Evolutionary conservation across 2,329 filamentous ascomycete genomes (phyloP).

Genomic region (Talaromyces verruculosus): DNA sequence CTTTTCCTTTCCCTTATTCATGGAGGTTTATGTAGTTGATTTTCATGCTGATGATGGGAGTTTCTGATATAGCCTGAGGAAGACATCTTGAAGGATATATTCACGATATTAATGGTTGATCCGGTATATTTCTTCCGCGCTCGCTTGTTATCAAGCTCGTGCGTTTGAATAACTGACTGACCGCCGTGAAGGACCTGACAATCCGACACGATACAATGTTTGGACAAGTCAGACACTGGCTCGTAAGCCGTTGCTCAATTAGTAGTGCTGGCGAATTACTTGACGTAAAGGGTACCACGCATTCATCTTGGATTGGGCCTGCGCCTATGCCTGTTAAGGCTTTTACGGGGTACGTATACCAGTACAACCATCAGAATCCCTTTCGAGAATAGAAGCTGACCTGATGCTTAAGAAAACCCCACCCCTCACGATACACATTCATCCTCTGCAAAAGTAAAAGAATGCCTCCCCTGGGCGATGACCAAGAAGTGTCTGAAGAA

Average conservation of each 20-base stretch:
- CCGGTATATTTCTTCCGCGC: not conserved
- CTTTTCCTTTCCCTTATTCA: not conserved
- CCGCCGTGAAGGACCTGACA: slow-evolving; percentile 16
- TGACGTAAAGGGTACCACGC: not conserved
- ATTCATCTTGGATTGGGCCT: slow-evolving; percentile 21
- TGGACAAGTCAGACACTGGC: slow-evolving; percentile 23
- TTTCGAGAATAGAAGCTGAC: no score
- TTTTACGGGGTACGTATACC: slow-evolving; percentile 19
- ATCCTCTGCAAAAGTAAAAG: slow-evolving; percentile 17
- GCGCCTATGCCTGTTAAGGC: slow-evolving; percentile 19
- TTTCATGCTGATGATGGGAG: not conserved
- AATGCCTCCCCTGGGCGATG: not conserved
- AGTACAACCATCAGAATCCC: no score
- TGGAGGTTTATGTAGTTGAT: no score
- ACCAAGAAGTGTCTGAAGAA: not conserved
- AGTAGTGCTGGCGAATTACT: slow-evolving; percentile 13
- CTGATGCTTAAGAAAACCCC: slow-evolving; percentile 20
- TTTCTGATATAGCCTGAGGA: not conserved
- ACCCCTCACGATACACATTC: slow-evolving; percentile 23
- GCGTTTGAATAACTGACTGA: not conserved
- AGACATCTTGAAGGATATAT: not conserved
- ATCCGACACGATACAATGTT: slow-evolving; percentile 21
- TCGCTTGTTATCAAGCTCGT: not conserved
- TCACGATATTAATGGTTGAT: slow-evolving; percentile 18
- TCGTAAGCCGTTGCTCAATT: slow-evolving; percentile 14